These are phyloP conservation scores for Heliamphora pulchella DNA, from an alignment of 179 eudicot species.

Conservation along the genomic window DNA sequence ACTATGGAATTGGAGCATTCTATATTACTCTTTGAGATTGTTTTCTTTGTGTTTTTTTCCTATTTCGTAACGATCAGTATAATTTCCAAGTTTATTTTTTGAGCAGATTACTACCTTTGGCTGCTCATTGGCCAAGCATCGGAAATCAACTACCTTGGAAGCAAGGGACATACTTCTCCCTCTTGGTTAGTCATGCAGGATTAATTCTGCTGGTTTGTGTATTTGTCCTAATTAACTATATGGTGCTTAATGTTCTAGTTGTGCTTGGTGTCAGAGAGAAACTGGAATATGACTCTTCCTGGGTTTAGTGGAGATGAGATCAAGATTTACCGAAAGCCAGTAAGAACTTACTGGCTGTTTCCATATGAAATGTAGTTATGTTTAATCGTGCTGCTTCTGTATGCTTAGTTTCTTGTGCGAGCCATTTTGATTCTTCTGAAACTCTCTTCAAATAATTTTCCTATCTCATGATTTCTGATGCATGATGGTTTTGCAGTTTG, in stretches of 20 bases:
- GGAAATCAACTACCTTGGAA: slow-evolving; percentile 83
- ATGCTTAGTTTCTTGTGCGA: not conserved
- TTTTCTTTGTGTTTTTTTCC: not conserved
- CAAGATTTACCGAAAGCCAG: slow-evolving; percentile 68
- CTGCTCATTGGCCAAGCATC: slow-evolving; percentile 92
- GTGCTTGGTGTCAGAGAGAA: slow-evolving; percentile 50
- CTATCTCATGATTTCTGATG: slow-evolving; percentile 3
- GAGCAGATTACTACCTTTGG: slow-evolving; percentile 79
- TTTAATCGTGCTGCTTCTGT: not conserved
- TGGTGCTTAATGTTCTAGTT: not conserved
- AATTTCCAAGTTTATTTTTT: slow-evolving; percentile 7
- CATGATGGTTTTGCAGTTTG: slow-evolving; percentile 32
- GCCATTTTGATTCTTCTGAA: not conserved
- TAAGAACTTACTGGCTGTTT: slow-evolving; percentile 28
- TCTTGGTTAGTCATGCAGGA: slow-evolving; percentile 53
- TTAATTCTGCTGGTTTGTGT: not conserved
- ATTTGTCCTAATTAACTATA: not conserved
- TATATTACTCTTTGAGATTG: not conserved
- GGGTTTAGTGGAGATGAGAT: slow-evolving; percentile 87
- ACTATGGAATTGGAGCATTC: not conserved
- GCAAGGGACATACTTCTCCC: slow-evolving; percentile 91
- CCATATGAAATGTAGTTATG: not conserved
- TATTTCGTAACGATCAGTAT: not conserved
- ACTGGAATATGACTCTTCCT: slow-evolving; percentile 91
- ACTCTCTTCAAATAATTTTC: not conserved